Evolutionary conservation across 2,329 filamentous ascomycete species (phyloP).

Genomic region (Exophiala sp.): DNA sequence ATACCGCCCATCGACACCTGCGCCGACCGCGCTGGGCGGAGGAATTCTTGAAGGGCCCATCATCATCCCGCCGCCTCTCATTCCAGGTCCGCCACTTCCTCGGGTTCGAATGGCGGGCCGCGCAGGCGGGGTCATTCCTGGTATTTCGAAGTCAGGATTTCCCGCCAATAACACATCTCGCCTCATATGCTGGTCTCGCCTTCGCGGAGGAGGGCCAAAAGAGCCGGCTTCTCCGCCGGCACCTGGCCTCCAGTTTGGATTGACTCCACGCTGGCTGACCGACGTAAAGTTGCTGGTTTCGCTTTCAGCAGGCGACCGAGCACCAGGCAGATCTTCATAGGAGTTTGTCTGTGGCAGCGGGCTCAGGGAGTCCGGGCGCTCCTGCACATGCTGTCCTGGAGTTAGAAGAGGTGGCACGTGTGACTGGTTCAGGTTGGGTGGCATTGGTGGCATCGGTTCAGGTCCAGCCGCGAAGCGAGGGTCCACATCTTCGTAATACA

Average conservation of each 20-base stretch:
- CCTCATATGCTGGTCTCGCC: constrained; percentile 49
- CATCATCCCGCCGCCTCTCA: constrained; percentile 17
- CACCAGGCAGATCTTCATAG: constrained; percentile 59
- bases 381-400: constrained; percentile 31
- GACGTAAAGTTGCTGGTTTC: constrained; percentile 84
- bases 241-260: constrained; percentile 73
- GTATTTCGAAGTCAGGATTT: constrained; percentile 82
- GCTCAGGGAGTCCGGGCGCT: constrained; percentile 14
- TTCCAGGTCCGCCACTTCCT: constrained; percentile 14
- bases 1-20: constrained; percentile 16
- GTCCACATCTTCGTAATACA: constrained; percentile 90
- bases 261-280: constrained; percentile 79
- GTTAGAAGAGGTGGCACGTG: constrained; percentile 35
- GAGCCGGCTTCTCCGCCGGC: constrained; percentile 34
- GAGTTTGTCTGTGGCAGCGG: constrained; percentile 31
- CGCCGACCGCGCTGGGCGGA: constrained; percentile 16
- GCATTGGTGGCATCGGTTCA: constrained; percentile 27
- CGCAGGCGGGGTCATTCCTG: constrained; percentile 34
- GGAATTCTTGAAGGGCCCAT: constrained; percentile 17
- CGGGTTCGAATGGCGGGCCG: constrained; percentile 7
- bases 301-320: constrained; percentile 67
- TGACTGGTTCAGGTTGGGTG: constrained; percentile 28
- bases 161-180: constrained; percentile 68
- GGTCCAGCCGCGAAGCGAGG: constrained; percentile 65
- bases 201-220: constrained; percentile 41